Base-by-base conservation (phyloP, 164 flowering plant genomes). In the Liquidambar formosana region DNA sequence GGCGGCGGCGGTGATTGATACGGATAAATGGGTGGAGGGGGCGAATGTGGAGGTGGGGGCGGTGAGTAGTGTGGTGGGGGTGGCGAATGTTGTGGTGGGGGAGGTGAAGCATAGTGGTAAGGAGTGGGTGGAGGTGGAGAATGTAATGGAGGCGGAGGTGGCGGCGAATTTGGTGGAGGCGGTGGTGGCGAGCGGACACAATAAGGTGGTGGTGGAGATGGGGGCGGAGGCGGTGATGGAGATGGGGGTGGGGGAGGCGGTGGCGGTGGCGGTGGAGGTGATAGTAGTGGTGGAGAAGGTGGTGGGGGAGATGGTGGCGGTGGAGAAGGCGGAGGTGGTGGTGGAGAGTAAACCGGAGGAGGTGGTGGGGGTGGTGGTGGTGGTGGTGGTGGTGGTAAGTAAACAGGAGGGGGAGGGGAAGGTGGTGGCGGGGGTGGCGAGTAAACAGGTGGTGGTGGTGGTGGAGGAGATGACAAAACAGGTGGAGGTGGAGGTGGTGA, bases 221-320 rank as follows among this genome's bases (percentile, higher is more conserved):
- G 77, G 0, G 78, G 45, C 0, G 76, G 69, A 1, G 77, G 67
- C 0, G 81, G 69, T 0, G 81, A 69, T 0, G 79, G 63, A 4
- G 85, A 78, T 0, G 86, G 76, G 0, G 86, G 77, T 0, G 79
- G 71, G 0, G 80, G 57, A 1, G 88, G 73, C 0, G 87, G 77
- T 0, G 86, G 78, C 0, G 88, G 84, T 0, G 88, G 60, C 0
- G 84, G 72, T 1, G 76, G 66, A 0, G 87, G 80, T 0, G 85
- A 76, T 1, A 81, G 73, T 0, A 76, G 73, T 13, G 77, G 60
- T 0, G 82, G 70, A 2, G 84, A 79, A 0, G 86, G 83, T 0
- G 88, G 83, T 5, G 88, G 74, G 0, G 78, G 72, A 6, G 78
- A 77, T 0, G 87, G 75, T 0, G 92, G 81, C 0, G 88, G 73